These are phyloP conservation scores for Platanthera zijinensis DNA, from an alignment of 106 monocot genomes.

Conservation along the genomic window DNA sequence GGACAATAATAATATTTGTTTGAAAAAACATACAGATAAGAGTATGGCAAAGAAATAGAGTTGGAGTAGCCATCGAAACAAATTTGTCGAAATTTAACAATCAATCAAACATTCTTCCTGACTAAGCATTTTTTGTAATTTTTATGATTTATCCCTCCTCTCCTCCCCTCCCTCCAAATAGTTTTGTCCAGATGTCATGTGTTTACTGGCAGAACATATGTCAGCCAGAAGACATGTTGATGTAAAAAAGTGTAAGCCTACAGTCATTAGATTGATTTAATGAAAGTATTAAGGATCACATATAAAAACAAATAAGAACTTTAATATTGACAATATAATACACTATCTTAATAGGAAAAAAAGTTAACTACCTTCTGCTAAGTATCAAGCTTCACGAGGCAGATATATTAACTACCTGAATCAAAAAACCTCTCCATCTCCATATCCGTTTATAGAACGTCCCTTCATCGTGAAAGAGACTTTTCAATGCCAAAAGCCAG, in stretches of 20 bases:
- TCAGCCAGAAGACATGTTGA: not conserved
- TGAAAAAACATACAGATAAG: not conserved
- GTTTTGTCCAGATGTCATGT: not conserved
- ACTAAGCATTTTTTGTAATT: not conserved
- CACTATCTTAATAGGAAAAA: not conserved
- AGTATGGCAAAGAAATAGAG: not conserved
- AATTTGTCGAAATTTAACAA: not conserved
- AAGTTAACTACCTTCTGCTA: not conserved
- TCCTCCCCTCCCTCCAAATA: not conserved
- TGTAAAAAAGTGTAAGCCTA: not conserved
- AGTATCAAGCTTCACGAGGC: not conserved
- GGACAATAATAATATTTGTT: not conserved
- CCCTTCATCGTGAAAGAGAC: slow-evolving; percentile 42
- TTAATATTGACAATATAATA: not conserved
- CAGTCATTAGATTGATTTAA: not conserved
- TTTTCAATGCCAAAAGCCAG: slow-evolving; percentile 62
- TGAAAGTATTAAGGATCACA: not conserved
- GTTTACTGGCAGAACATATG: not conserved
- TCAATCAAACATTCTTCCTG: not conserved
- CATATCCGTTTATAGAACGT: slow-evolving; percentile 53
- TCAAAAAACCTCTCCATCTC: slow-evolving; percentile 86
- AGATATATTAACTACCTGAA: slow-evolving; percentile 52
- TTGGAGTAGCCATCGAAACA: not conserved
- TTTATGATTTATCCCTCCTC: not conserved
- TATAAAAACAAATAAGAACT: not conserved